Base-by-base conservation (phyloP, 805 yeast genomes). In the Yueomyces sinensis region DNA sequence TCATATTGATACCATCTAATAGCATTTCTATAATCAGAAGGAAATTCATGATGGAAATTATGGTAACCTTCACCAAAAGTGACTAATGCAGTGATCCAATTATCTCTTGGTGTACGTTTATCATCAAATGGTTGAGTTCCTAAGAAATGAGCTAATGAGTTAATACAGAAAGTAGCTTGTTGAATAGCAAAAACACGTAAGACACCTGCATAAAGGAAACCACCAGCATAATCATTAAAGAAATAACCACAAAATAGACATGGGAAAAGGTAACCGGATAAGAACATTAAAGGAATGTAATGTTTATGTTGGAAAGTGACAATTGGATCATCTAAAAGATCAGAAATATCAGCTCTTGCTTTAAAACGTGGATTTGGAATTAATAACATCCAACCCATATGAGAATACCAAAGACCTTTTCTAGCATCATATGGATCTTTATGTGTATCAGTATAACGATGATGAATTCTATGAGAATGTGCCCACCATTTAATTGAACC, bases 401-500 rank as follows among this genome's bases (percentile, higher is more conserved):
- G 93, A 22, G 83, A 72, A 53, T 69, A 82, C 84, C 87, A 80
- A 57, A 81, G 74, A 14, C 93, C 93, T 50, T 65, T 66, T 63
- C 87, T 71, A 15, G 93, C 91, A 54, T 82, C 91, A 52, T 81
- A 82, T 34, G 93, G 93, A 58, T 82, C 93, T 64, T 89, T 73
- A 37, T 57, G 52, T 19, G 91, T 82, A 59, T 82, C 93, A 4
- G 91, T 81, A 60, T 79, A 82, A 63, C 93, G 70, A 62, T 82
- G 93, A 57, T 82, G 93, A 37, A 81, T 68, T 70, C 93, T 72
- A 61, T 82, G 93, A 34, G 80, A 70, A 55, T 81, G 91, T 32
- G 79, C 73, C 93, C 93, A 82, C 91, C 91, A 81, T 58, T 81
- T 81, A 56, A 81, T 75, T 29, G 89, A 79, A 44, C 93, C 93